These are phyloP conservation scores for Auxenochlorella pyrenoidosa DNA, from an alignment of 139 green algal genomes.

Conservation along the genomic window DNA sequence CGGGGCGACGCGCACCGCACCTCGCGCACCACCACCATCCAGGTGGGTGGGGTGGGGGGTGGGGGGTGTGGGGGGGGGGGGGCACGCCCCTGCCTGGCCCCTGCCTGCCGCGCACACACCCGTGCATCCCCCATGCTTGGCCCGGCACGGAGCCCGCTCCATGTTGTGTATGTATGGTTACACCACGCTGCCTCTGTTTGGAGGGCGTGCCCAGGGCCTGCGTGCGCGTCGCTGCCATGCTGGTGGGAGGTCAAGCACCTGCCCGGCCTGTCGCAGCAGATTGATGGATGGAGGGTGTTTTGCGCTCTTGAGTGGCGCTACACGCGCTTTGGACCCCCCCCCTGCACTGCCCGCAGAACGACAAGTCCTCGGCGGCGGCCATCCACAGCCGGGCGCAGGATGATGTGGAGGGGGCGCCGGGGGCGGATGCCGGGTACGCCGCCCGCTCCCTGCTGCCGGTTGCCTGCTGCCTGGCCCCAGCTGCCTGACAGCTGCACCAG, in stretches of 20 bases:
- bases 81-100: too few relatives aligned
- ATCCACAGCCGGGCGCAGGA: constrained; percentile 65
- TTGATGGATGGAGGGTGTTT: too few relatives aligned
- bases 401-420: constrained; percentile 31
- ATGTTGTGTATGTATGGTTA: too few relatives aligned
- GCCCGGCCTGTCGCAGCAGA: too few relatives aligned
- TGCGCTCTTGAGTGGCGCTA: too few relatives aligned
- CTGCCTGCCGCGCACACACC: too few relatives aligned
- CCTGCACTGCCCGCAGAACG: constrained; percentile 53
- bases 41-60: constrained; percentile 41
- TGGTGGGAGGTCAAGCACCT: too few relatives aligned
- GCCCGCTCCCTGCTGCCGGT: not conserved
- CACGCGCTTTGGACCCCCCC: not conserved
- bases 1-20: constrained; percentile 88
- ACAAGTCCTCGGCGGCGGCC: constrained; percentile 53
- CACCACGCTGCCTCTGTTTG: too few relatives aligned
- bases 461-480: not conserved
- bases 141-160: too few relatives aligned
- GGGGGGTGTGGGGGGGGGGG: not conserved
- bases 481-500: too few relatives aligned
- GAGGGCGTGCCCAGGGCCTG: too few relatives aligned
- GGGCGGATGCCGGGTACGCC: not conserved
- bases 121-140: not conserved
- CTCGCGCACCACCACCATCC: constrained; percentile 77
- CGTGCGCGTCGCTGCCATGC: too few relatives aligned